phyloP scores from a whole-genome alignment of 129 eudicot species.

The Centaurea solstitialis region DNA sequence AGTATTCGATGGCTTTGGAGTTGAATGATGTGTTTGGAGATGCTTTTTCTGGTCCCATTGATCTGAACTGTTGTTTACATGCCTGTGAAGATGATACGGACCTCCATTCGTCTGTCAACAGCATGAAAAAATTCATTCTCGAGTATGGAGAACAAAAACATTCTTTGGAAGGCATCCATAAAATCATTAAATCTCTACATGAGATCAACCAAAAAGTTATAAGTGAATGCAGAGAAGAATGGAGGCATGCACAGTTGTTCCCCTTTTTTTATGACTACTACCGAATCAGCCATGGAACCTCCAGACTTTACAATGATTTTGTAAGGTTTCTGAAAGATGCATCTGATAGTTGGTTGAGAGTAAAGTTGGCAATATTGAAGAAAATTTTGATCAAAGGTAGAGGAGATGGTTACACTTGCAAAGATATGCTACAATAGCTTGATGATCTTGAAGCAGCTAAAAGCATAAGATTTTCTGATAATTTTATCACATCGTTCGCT shows the following conservation, averaged over 20 bases:
- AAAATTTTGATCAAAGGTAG: constrained; percentile 15
- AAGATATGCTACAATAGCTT: constrained; percentile 23
- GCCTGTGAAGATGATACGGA: not conserved
- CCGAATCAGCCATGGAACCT: constrained; percentile 11
- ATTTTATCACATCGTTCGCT: too few relatives aligned
- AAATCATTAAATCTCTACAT: not conserved
- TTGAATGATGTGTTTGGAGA: not conserved
- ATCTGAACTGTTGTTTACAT: not conserved
- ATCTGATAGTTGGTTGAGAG: constrained; percentile 14
- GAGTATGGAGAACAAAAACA: not conserved
- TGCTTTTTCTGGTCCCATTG: not conserved
- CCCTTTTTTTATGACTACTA: constrained; percentile 10
- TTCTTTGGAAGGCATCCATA: constrained; percentile 6
- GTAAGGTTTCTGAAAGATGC: constrained; percentile 6
- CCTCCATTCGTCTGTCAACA: not conserved
- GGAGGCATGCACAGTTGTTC: not conserved
- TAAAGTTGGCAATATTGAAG: not conserved
- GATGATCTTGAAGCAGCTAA: constrained; percentile 27
- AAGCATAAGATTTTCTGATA: too few relatives aligned
- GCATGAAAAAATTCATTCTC: not conserved
- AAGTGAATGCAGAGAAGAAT: not conserved
- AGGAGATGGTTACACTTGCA: constrained; percentile 1
- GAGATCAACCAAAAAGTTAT: constrained; percentile 18
- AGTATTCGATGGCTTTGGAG: not conserved
- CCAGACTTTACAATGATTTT: constrained; percentile 16